Evolutionary conservation across 345 rosid genomes (phyloP), one percentile per base, ranked within the genome.

Genomic region (Camelina neglecta): DNA sequence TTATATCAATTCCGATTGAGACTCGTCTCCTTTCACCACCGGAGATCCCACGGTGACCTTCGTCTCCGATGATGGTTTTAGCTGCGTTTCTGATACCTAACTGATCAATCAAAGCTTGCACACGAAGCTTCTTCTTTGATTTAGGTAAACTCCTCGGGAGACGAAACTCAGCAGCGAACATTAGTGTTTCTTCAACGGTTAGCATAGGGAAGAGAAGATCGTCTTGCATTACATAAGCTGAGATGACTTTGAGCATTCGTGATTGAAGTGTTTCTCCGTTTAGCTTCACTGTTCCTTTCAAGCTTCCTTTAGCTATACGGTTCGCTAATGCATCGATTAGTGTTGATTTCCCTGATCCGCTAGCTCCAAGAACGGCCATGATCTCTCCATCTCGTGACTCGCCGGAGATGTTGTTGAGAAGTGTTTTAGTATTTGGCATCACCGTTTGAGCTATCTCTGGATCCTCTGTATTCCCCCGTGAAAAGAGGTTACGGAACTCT

Each of bases 221-320:
- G 36, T 95, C 99, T 69, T 92, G 99, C 99, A 90, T 92, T 36
- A 95, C 99, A 49, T 95, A 95, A 3, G 96, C 98, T 0, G 97
- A 95, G 2, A 93, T 95, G 58, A 89, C 97, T 74, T 93, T 95
- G 68, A 89, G 77, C 86, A 88, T 85, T 5, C 96, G 74, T 8
- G 99, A 95, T 41, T 87, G 96, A 51, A 95, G 74, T 1, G 75
- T 79, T 72, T 95, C 96, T 6, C 94, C 96, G 44, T 95, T 95
- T 6, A 95, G 80, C 1, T 83, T 85, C 26, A 88, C 85, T 4
- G 81, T 72, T 6, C 99, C 99, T 78, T 85, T 86, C 74, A 95
- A 83, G 70, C 91, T 87, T 8, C 85, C 97, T 75, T 88, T 95
- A 0, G 96, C 90, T 2, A 95, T 93, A 54, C 99, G 76, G 45